Evolutionary conservation across 176 grass and related monocot genomes (phyloP).

Genomic region (Phoenix roebelenii): DNA sequence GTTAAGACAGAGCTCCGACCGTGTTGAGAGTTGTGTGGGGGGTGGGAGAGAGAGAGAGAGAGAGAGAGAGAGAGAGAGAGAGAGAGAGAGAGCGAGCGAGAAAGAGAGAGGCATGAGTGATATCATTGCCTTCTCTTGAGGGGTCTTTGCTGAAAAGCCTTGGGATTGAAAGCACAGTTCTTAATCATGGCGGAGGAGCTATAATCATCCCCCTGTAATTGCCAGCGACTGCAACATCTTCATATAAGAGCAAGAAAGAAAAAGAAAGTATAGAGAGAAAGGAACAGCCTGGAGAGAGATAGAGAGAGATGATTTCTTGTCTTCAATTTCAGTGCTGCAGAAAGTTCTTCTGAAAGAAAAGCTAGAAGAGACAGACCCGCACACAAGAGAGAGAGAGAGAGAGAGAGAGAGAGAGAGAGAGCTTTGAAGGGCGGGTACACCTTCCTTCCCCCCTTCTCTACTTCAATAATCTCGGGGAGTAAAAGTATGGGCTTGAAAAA

Average conservation of each 20-base stretch:
- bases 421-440: background rate
- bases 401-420: background rate
- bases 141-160: constrained; percentile 22
- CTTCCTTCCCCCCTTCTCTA: no score
- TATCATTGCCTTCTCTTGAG: constrained; percentile 26
- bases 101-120: constrained; percentile 2
- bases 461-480: no score
- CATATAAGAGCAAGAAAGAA: constrained; percentile 1
- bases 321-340: constrained; percentile 17
- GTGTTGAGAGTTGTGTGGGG: background rate
- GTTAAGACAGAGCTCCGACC: constrained; percentile 26
- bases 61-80: background rate
- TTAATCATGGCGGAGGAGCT: constrained; percentile 4
- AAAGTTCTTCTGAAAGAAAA: constrained; percentile 20
- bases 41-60: background rate
- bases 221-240: constrained; percentile 13
- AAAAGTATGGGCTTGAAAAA: background rate
- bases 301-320: constrained; percentile 1
- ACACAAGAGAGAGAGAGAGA: background rate
- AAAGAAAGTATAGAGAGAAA: no score
- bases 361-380: background rate
- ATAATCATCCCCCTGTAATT: constrained; percentile 40
- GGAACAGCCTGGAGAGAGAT: background rate
- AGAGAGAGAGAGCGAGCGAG: constrained; percentile 1
- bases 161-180: constrained; percentile 24